A percentile compares a stretch with the other conserved stretches of the same genome.
Conservation (phyloP, 345 rosid genomes). For the Lenwebbia sp. region DNA sequence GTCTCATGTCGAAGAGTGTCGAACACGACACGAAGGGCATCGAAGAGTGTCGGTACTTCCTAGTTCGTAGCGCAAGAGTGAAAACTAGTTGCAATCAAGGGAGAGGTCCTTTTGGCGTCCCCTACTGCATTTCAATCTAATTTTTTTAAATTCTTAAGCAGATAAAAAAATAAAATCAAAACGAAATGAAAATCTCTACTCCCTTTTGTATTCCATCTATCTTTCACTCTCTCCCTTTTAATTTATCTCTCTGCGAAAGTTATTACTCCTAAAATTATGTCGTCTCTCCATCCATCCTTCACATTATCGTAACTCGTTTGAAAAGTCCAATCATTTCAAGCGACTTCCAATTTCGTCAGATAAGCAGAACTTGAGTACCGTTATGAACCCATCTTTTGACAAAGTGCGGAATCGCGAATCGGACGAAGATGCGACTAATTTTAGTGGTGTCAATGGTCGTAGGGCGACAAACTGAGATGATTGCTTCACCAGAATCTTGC, state of each 20-base stretch:
- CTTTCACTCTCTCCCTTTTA: too few relatives aligned
- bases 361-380: not conserved
- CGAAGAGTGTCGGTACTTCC: too few relatives aligned
- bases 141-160: not conserved
- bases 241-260: too few relatives aligned
- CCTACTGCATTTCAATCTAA: not conserved
- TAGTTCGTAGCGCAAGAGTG: too few relatives aligned
- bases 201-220: too few relatives aligned
- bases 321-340: not conserved
- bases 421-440: not conserved
- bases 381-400: not conserved
- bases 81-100: not conserved
- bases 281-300: too few relatives aligned
- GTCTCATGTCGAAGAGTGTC: too few relatives aligned
- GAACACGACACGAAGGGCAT: too few relatives aligned
- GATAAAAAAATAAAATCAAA: not conserved
- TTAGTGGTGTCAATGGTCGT: too few relatives aligned
- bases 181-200: too few relatives aligned
- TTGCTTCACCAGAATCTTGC: not conserved
- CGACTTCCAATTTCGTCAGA: not conserved
- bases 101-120: not conserved
- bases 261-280: too few relatives aligned
- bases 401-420: not conserved
- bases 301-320: too few relatives aligned
- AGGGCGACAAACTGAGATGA: not conserved